Conservation (phyloP, 495 filamentous ascomycete genomes). For the Emericellopsis terricola region DNA sequence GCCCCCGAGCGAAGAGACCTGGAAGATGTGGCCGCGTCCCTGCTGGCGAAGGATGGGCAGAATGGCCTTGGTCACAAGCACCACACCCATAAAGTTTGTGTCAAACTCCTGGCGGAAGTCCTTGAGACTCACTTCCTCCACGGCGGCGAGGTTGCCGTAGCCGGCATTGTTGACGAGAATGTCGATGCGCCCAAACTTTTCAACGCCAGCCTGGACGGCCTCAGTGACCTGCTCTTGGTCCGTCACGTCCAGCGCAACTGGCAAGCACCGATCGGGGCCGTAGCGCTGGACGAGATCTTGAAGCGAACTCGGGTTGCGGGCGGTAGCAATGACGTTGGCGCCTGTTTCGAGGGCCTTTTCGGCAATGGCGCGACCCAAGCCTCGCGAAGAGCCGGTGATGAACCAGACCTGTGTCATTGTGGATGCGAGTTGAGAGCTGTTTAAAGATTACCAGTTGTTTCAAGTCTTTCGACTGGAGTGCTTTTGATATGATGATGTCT, state of each 20-base stretch:
- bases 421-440: neutral
- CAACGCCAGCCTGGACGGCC: slow-evolving; percentile 4
- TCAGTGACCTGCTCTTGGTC: slow-evolving; percentile 7
- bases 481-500: no score
- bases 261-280: slow-evolving; percentile 2
- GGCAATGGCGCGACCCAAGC: slow-evolving; percentile 29
- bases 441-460: no score
- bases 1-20: slow-evolving; percentile 10
- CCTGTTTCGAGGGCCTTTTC: slow-evolving; percentile 21
- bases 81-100: slow-evolving; percentile 20
- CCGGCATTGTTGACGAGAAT: slow-evolving; percentile 8
- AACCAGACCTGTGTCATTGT: slow-evolving; percentile 13
- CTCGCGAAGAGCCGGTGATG: slow-evolving; percentile 34
- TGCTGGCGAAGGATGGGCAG: slow-evolving; percentile 14
- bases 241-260: slow-evolving; percentile 18
- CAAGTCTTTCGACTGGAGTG: no score
- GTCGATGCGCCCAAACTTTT: slow-evolving; percentile 7
- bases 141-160: slow-evolving; percentile 6
- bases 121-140: slow-evolving; percentile 3
- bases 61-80: slow-evolving; percentile 13
- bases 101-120: slow-evolving; percentile 9
- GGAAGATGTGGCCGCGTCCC: slow-evolving; percentile 13
- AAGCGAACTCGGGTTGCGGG: slow-evolving; percentile 7
- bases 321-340: slow-evolving; percentile 27
- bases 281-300: neutral